phyloP scores from a whole-genome alignment of 2,329 filamentous ascomycete species.

The Penicillium sp. region DNA sequence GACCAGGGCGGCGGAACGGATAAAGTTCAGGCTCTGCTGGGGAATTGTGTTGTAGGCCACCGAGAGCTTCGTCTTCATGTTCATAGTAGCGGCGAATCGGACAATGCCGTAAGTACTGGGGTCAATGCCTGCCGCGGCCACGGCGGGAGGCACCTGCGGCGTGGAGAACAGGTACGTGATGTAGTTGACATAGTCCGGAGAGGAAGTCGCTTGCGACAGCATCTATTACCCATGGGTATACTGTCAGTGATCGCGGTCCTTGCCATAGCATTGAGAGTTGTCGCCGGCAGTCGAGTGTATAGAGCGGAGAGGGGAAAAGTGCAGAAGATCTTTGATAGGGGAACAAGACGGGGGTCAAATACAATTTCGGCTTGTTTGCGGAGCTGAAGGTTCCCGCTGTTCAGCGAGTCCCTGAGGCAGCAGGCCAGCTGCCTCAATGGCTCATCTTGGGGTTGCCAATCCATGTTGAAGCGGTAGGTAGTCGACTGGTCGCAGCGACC shows the following conservation, averaged over 20 bases:
- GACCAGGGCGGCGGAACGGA: conserved; percentile 76
- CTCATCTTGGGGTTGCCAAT: conserved; percentile 89
- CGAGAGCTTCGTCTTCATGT: conserved; percentile 93
- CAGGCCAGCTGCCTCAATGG: conserved; percentile 85
- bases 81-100: conserved; percentile 84
- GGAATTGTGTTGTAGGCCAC: conserved; percentile 74
- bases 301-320: conserved; percentile 9
- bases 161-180: conserved; percentile 87
- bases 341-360: conserved; percentile 42
- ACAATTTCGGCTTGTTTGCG: conserved; percentile 91
- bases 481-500: conserved; percentile 20
- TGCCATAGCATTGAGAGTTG: not conserved
- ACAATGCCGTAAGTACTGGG: conserved; percentile 69
- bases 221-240: conserved; percentile 60
- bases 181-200: conserved; percentile 96
- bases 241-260: conserved; percentile 19
- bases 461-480: conserved; percentile 58
- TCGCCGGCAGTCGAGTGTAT: not conserved
- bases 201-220: conserved; percentile 83
- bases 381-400: conserved; percentile 73
- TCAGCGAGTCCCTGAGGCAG: conserved; percentile 89
- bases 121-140: conserved; percentile 60
- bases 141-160: conserved; percentile 56
- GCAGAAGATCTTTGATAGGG: conserved; percentile 5
- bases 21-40: conserved; percentile 69